Conservation (phyloP, 2,329 filamentous ascomycete species). For the Leptodontidium sp. region DNA sequence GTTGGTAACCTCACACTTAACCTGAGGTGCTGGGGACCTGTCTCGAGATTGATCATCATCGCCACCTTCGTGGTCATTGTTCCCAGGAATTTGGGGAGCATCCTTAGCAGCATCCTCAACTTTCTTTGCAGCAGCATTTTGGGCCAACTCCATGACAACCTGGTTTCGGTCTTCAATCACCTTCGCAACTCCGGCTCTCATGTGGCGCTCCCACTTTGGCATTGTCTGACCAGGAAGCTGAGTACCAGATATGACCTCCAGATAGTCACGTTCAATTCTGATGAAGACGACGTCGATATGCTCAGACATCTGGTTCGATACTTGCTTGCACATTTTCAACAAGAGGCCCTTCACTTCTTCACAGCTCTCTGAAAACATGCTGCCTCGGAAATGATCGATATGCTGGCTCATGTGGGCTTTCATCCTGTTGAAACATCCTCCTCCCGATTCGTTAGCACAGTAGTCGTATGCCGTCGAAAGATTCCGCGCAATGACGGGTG, state of each 20-base stretch:
- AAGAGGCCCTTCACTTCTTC: slow-evolving; percentile 53
- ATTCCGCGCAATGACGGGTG: slow-evolving; percentile 53
- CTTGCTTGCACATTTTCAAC: slow-evolving; percentile 46
- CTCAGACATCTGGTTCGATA: slow-evolving; percentile 41
- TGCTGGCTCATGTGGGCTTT: slow-evolving; percentile 57
- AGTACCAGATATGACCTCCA: slow-evolving; percentile 42
- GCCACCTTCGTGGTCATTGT: neutral
- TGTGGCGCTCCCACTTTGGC: slow-evolving; percentile 43
- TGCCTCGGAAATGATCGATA: slow-evolving; percentile 50
- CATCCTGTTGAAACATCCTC: slow-evolving; percentile 60
- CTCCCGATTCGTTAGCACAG: slow-evolving; percentile 55
- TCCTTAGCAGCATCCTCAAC: slow-evolving; percentile 1
- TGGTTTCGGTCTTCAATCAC: slow-evolving; percentile 26
- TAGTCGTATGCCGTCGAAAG: slow-evolving; percentile 57
- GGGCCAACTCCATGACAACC: neutral
- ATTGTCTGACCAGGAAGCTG: slow-evolving; percentile 39
- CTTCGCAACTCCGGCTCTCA: slow-evolving; percentile 39
- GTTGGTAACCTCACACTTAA: neutral
- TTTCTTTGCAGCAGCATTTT: neutral
- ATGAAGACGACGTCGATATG: slow-evolving; percentile 46
- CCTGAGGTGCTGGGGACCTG: neutral
- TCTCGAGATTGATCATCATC: neutral
- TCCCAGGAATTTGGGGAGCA: neutral
- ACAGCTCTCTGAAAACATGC: slow-evolving; percentile 60
- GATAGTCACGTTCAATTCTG: slow-evolving; percentile 47